Evolutionary conservation across 768 basidiomycete species (phyloP).

Genomic region (Rubroboletus satanas): DNA sequence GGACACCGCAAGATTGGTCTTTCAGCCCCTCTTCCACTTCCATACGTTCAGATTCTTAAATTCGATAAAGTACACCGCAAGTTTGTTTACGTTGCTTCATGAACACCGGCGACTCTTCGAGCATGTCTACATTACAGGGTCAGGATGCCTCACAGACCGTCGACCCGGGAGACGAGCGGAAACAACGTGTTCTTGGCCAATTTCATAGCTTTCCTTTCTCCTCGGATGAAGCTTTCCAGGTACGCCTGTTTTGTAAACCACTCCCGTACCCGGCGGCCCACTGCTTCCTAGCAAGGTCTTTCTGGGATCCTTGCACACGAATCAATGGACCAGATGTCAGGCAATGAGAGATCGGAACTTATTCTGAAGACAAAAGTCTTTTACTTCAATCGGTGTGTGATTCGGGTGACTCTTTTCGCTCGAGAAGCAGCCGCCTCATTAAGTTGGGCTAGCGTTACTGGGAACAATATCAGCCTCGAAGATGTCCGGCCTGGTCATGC

Average conservation of each 20-base stretch:
- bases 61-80: constrained; percentile 2
- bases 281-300: constrained; percentile 55
- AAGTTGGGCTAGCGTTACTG: constrained; percentile 28
- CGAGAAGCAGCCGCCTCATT: constrained; percentile 28
- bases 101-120: neutral
- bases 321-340: constrained; percentile 32
- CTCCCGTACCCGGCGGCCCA: neutral
- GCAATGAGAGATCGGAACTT: constrained; percentile 44
- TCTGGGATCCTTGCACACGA: constrained; percentile 49
- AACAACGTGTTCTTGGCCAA: constrained; percentile 21
- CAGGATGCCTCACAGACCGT: constrained; percentile 4
- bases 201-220: constrained; percentile 51
- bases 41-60: neutral
- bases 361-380: constrained; percentile 57
- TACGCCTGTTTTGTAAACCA: constrained; percentile 26
- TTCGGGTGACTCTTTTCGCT: constrained; percentile 15
- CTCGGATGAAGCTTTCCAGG: constrained; percentile 58
- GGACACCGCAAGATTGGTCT: neutral
- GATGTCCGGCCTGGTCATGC: constrained; percentile 18
- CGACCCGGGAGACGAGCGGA: constrained; percentile 14
- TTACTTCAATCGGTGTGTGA: constrained; percentile 63
- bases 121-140: constrained; percentile 21
- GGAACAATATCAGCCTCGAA: constrained; percentile 27
- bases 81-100: constrained; percentile 14
- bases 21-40: neutral